Conservation (phyloP, 2,329 filamentous ascomycete species). For the Xylariaceae sp. region DNA sequence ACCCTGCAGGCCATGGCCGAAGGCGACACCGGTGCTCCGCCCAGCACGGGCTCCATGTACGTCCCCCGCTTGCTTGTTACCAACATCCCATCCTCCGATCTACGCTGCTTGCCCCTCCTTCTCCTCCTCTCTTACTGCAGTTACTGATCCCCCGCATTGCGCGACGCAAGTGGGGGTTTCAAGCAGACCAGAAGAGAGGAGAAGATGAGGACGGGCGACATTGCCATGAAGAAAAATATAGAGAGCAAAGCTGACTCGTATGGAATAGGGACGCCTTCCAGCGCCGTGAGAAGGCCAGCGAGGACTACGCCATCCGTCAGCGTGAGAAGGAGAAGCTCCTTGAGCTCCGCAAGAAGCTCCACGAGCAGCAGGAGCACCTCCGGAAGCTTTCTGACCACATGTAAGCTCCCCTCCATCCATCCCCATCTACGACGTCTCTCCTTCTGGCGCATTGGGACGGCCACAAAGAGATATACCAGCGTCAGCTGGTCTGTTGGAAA, state of each 20-base stretch:
- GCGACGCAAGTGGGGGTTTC: background rate
- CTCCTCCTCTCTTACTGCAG: too few relatives aligned
- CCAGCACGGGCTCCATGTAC: slow-evolving; percentile 49
- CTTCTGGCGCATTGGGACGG: too few relatives aligned
- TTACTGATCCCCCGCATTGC: background rate
- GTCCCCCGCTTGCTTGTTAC: slow-evolving; percentile 26
- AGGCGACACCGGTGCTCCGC: slow-evolving; percentile 63
- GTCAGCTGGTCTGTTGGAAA: too few relatives aligned
- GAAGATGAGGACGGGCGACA: too few relatives aligned
- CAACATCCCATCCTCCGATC: background rate
- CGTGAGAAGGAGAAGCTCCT: slow-evolving; percentile 88
- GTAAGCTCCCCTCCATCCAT: slow-evolving; percentile 44
- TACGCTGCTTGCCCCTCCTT: background rate
- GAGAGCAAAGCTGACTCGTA: background rate
- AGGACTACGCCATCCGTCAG: slow-evolving; percentile 78
- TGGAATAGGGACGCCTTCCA: slow-evolving; percentile 81
- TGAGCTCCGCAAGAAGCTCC: slow-evolving; percentile 67
- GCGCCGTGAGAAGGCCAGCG: slow-evolving; percentile 80
- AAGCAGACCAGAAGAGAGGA: slow-evolving; percentile 4
- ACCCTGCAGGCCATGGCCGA: slow-evolving; percentile 59
- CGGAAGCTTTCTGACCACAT: slow-evolving; percentile 82
- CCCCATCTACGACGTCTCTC: too few relatives aligned
- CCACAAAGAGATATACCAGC: too few relatives aligned
- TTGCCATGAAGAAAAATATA: slow-evolving; percentile 6
- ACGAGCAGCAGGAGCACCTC: slow-evolving; percentile 75